phyloP scores from a whole-genome alignment of 2,329 filamentous ascomycete species.

The Beauveria sp. region DNA sequence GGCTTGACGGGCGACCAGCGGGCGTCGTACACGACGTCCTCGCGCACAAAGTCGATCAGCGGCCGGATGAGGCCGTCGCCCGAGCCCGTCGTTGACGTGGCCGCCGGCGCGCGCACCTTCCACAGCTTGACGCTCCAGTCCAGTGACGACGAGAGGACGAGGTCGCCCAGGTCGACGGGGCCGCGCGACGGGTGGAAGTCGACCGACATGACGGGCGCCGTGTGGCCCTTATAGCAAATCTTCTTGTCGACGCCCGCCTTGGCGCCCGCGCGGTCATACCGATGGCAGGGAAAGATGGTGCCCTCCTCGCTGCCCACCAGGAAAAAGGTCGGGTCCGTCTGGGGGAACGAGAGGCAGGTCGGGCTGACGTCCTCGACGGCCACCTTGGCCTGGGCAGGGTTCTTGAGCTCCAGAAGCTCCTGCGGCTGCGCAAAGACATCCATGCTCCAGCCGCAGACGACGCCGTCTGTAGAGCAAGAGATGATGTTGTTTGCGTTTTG shows the following conservation, averaged over 20 bases:
- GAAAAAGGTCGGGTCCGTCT: slow-evolving; percentile 95
- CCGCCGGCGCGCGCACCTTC: slow-evolving; percentile 80
- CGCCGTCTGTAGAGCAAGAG: slow-evolving; percentile 91
- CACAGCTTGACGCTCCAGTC: slow-evolving; percentile 98
- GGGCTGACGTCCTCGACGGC: slow-evolving; percentile 86
- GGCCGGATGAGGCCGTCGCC: slow-evolving; percentile 55
- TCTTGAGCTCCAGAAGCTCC: slow-evolving; percentile 81
- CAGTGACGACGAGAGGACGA: slow-evolving; percentile 84
- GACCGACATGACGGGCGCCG: slow-evolving; percentile 90
- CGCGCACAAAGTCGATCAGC: slow-evolving; percentile 81
- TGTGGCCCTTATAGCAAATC: slow-evolving; percentile 82
- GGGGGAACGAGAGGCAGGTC: slow-evolving; percentile 88
- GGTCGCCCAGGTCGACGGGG: slow-evolving; percentile 86
- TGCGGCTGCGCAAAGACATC: slow-evolving; percentile 97
- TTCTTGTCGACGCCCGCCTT: slow-evolving; percentile 91
- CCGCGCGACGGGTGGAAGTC: slow-evolving; percentile 92
- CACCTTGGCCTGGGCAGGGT: slow-evolving; percentile 71
- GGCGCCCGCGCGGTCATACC: slow-evolving; percentile 93
- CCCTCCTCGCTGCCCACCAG: slow-evolving; percentile 95
- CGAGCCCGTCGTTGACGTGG: slow-evolving; percentile 53
- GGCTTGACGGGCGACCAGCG: slow-evolving; percentile 93
- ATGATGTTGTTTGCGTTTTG: slow-evolving; percentile 99
- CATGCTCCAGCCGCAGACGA: slow-evolving; percentile 94
- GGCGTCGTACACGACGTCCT: slow-evolving; percentile 95
- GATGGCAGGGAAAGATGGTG: slow-evolving; percentile 89